Conservation (phyloP, 352 stramenopile genomes). For the Globisporangium irregulare region DNA sequence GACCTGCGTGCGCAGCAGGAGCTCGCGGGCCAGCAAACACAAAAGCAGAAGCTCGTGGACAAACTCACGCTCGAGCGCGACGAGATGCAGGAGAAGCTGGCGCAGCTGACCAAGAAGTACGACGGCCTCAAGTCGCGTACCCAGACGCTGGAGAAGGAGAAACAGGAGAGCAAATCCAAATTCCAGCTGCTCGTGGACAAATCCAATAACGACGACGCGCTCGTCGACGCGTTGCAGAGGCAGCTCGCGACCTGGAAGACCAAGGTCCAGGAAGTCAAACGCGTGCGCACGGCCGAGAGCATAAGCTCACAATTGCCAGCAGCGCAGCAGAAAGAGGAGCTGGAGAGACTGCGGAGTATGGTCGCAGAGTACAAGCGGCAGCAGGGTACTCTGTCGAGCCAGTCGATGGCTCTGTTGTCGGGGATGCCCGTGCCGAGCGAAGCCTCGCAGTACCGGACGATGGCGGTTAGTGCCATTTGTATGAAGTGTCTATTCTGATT, state of each 20-base stretch:
- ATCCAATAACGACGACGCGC: constrained; percentile 71
- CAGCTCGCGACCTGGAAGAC: constrained; percentile 65
- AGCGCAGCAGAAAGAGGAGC: constrained; percentile 32
- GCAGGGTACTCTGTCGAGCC: constrained; percentile 10
- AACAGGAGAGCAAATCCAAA: constrained; percentile 56
- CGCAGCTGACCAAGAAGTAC: constrained; percentile 58
- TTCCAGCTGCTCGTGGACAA: constrained; percentile 77
- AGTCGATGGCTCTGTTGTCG: constrained; percentile 1
- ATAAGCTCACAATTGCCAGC: constrained; percentile 4
- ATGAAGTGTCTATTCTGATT: neutral
- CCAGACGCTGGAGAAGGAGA: constrained; percentile 76
- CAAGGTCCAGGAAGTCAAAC: constrained; percentile 51
- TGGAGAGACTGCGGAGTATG: constrained; percentile 42
- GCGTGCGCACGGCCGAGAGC: constrained; percentile 66
- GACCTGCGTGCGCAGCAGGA: constrained; percentile 68
- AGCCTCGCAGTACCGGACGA: constrained; percentile 43
- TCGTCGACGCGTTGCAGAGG: constrained; percentile 72
- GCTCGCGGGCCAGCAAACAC: constrained; percentile 44
- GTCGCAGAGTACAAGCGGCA: constrained; percentile 37
- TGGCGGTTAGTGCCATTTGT: constrained; percentile 32
- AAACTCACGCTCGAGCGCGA: constrained; percentile 57
- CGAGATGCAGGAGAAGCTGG: constrained; percentile 48
- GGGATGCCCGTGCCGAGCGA: constrained; percentile 50
- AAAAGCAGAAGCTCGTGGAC: constrained; percentile 61
- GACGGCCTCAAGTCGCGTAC: constrained; percentile 62